Percentiles rank a stretch among this genome's conserved stretches.
Evolutionary conservation across 352 stramenopile species (phyloP).

Genomic region (Plasmopara halstedii): DNA sequence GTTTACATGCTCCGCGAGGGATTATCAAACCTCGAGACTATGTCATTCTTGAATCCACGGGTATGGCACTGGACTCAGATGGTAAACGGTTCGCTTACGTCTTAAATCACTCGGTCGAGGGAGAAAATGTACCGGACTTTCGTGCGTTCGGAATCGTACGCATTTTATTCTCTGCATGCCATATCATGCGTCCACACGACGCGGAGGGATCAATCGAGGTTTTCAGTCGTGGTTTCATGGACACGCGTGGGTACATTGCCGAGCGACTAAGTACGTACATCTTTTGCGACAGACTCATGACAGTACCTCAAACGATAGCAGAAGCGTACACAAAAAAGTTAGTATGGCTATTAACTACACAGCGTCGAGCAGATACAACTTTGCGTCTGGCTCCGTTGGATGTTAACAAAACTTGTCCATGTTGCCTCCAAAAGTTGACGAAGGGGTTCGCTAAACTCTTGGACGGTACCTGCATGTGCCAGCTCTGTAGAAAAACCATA

Average conservation of each 20-base stretch:
- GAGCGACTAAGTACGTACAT: constrained; percentile 20
- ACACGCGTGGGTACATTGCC: constrained; percentile 16
- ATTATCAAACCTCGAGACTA: constrained; percentile 36
- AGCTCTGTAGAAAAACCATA: constrained; percentile 20
- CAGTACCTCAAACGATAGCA: constrained; percentile 26
- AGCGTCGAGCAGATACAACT: not conserved
- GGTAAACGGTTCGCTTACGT: constrained; percentile 28
- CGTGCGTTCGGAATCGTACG: constrained; percentile 16
- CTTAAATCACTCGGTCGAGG: constrained; percentile 11
- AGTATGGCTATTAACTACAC: constrained; percentile 17
- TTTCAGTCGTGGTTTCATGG: constrained; percentile 33
- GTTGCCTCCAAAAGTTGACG: constrained; percentile 17
- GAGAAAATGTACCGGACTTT: constrained; percentile 22
- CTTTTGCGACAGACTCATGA: constrained; percentile 31
- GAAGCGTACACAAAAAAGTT: constrained; percentile 52
- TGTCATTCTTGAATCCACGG: constrained; percentile 40
- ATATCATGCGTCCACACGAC: constrained; percentile 23
- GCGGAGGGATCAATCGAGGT: constrained; percentile 25
- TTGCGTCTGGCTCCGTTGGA: too few species aligned
- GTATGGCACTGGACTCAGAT: constrained; percentile 23
- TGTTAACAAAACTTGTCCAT: too few species aligned
- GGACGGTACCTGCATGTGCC: constrained; percentile 18
- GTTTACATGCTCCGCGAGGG: constrained; percentile 7
- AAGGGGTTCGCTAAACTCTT: constrained; percentile 18
- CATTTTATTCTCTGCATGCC: constrained; percentile 24